Evolutionary conservation across 331 rosid genomes (phyloP), one percentile per base, ranked within the genome.

Genomic region (Quercus lobata): DNA sequence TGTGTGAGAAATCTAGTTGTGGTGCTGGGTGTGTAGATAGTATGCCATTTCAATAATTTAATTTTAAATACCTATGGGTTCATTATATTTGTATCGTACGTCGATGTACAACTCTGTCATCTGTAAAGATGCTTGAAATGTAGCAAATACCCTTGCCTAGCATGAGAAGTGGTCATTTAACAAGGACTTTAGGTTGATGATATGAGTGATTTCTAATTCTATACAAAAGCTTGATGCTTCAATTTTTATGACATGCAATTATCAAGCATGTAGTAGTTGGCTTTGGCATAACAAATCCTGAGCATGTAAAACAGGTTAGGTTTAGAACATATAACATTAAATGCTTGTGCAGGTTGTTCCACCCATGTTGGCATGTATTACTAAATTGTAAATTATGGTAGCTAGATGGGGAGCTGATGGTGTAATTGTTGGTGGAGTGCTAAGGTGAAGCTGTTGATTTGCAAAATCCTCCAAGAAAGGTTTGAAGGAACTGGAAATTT

Each of bases 401-500:
- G 92, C 90, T 0, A 89, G 80, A 60, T 95, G 99, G 98, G 99
- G 99, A 76, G 99, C 99, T 63, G 98, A 95, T 77, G 99, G 98
- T n/a, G 92, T 93, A 41, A 95, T 93, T 78, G 91, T 93, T 55
- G 98, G 99, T 37, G 46, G 8, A 93, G 98, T 83, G 99, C 97
- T 7, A 87, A 90, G 22, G 98, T 95, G 82, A 91, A 82, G 88
- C 44, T 93, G 73, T 85, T 95, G 69, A 96, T 91, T 21, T 96
- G 97, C 93, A 29, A 87, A 88, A 55, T 61, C 97, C 79, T 93
- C 97, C 5, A 83, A 87, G 81, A 97, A 93, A 68, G 98, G 97
- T 57, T 84, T 95, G 88, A 93, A 90, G 82, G 94, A 84, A 57
- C 78, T 93, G 2, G 93, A 83, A 86, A 73, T 7, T 29, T 91